These are phyloP conservation scores for Brassica juncea DNA, from an alignment of 345 rosid genomes.

Conservation along the genomic window DNA sequence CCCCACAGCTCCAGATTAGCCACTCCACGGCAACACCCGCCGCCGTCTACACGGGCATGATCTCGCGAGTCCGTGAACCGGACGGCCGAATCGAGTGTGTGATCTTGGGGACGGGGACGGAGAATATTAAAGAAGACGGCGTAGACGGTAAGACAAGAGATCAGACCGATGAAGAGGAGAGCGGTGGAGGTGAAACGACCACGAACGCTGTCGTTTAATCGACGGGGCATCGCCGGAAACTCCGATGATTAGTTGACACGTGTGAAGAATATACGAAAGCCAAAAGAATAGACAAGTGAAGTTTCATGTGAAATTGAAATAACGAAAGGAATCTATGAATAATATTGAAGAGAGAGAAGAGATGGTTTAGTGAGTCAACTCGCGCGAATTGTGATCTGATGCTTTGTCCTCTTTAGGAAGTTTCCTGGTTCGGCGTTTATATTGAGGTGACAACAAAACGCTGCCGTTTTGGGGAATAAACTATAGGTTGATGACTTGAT, in stretches of 20 bases:
- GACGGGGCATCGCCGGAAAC: slow-evolving; percentile 59
- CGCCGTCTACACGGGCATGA: slow-evolving; percentile 15
- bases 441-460: not conserved
- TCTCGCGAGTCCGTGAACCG: slow-evolving; percentile 27
- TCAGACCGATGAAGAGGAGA: slow-evolving; percentile 55
- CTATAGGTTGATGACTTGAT: too few species aligned
- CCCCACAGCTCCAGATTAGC: slow-evolving; percentile 95
- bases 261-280: slow-evolving; percentile 25
- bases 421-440: not conserved
- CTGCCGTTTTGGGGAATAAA: slow-evolving; percentile 3
- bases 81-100: slow-evolving; percentile 13
- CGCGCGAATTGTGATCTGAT: slow-evolving; percentile 27
- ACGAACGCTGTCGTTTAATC: slow-evolving; percentile 55
- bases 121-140: slow-evolving; percentile 56
- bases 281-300: slow-evolving; percentile 15
- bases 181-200: slow-evolving; percentile 57
- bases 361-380: slow-evolving; percentile 38
- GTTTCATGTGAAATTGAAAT: slow-evolving; percentile 30
- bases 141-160: slow-evolving; percentile 69
- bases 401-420: not conserved
- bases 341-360: slow-evolving; percentile 22
- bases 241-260: slow-evolving; percentile 27
- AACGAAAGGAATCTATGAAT: slow-evolving; percentile 23
- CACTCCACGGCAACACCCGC: slow-evolving; percentile 77
- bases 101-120: slow-evolving; percentile 46